Percentiles rank a stretch among this genome's conserved stretches.
These are phyloP conservation scores for Leccinum subgranulosum DNA, from an alignment of 768 basidiomycete species.

Conservation along the genomic window DNA sequence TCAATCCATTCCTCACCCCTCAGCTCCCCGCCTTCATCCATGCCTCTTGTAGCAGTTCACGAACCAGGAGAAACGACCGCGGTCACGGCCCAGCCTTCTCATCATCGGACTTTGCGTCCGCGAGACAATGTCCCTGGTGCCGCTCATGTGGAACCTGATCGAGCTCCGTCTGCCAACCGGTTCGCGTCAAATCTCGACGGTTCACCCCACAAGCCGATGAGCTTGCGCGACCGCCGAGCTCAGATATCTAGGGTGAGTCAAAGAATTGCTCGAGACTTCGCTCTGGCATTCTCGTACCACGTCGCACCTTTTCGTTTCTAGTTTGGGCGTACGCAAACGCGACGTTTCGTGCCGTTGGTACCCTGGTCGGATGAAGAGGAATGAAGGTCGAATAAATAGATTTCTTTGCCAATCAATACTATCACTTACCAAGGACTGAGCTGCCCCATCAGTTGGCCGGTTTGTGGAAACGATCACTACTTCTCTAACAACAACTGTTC, in stretches of 20 bases:
- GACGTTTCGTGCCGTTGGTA: conserved; percentile 27
- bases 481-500: no score
- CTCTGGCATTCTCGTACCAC: not conserved
- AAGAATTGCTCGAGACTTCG: not conserved
- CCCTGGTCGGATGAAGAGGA: conserved; percentile 33
- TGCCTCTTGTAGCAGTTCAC: not conserved
- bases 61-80: not conserved
- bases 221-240: conserved; percentile 30
- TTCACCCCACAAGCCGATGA: conserved; percentile 28
- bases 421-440: no score
- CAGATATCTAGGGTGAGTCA: conserved; percentile 27
- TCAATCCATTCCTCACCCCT: conserved; percentile 18
- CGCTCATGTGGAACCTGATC: not conserved
- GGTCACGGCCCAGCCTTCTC: not conserved
- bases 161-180: not conserved
- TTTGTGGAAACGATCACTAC: no score
- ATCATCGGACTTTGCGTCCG: not conserved
- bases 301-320: conserved; percentile 9
- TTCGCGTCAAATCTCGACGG: not conserved
- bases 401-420: conserved; percentile 10
- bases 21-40: conserved; percentile 10
- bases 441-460: no score
- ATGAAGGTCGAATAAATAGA: conserved; percentile 12
- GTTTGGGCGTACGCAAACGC: conserved; percentile 26
- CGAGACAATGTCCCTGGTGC: not conserved